Base-by-base conservation (phyloP, 148 eudicot genomes). In the Simmondsia chinensis region DNA sequence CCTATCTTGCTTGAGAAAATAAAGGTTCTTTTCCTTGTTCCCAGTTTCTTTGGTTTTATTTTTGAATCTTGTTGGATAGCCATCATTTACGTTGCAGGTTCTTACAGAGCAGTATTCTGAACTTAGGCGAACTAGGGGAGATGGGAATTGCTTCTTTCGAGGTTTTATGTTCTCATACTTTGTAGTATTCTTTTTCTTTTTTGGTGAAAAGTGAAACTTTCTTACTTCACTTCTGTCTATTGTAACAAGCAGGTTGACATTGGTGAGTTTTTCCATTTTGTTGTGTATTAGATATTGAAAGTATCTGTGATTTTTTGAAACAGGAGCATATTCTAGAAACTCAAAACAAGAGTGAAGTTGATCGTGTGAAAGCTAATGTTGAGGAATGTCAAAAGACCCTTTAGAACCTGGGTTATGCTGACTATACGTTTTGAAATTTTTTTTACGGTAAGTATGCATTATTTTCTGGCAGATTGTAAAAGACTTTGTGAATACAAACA, bases 101-200 rank as follows among this genome's bases (percentile, higher is more conserved):
- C 84, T 89, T 40, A 56, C 40, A 6, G 70, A 78, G 48, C 65
- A 79, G 42, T 89, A 73, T 68, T 64, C 78, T 52, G 82, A 76
- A 27, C 79, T 91, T 33, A 72, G 97, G 61, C 80, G 97, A 45
- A 74, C 94, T 5, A 60, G 85, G n/a, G 95, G 97, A 43, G 97
- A 91, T 72, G 97, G 97, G 35, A 89, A 91, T 43, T 91, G 95
- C 65, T 91, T 91, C 61, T 91, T 91, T 36, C 83, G 97, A 50
- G 68, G 95, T 59, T 91, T 91, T 67, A 91, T 91, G 97, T 74
- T 91, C 63, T 80, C 95, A 11, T 91, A 79, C 68, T 72, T 91
- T 66, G 97, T 91, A 65, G 38, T 72, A 51, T 23, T 25, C 32
- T 7, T 20, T 33, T 27, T 21, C 19, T 34, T 48, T 12, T 16